Evolutionary conservation across 345 rosid genomes (phyloP).

Genomic region (Salix caprea): DNA sequence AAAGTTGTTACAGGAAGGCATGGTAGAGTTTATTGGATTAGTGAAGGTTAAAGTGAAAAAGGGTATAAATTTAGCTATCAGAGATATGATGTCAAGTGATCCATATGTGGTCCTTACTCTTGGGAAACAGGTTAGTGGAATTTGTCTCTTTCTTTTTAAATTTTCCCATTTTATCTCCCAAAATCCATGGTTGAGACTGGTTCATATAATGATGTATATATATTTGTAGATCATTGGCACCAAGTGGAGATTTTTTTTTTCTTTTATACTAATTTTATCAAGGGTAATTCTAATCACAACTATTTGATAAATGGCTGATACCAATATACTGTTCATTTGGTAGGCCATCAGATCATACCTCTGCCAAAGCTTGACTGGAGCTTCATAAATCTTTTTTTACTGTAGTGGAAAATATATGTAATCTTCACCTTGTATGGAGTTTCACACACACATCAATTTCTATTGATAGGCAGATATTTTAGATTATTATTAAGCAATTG

Average conservation of each 20-base stretch:
- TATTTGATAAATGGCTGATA: background rate
- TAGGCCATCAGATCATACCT: background rate
- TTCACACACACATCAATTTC: background rate
- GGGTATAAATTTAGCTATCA: conserved; percentile 73
- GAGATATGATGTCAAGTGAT: conserved; percentile 96
- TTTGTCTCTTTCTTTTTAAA: background rate
- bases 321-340: background rate
- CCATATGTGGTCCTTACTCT: conserved; percentile 79
- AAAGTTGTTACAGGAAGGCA: conserved; percentile 57
- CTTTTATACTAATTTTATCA: background rate
- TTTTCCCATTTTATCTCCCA: background rate
- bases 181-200: background rate
- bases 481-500: background rate
- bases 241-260: background rate
- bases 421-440: background rate
- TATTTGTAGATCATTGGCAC: background rate
- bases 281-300: background rate
- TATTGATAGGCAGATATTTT: background rate
- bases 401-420: background rate
- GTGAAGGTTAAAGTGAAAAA: conserved; percentile 67
- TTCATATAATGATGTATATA: background rate
- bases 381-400: background rate
- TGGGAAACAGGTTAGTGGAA: conserved; percentile 67
- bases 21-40: conserved; percentile 83
- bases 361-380: background rate